Base-by-base conservation (phyloP, 176 grass and related monocot species). In the Oryza australiensis region DNA sequence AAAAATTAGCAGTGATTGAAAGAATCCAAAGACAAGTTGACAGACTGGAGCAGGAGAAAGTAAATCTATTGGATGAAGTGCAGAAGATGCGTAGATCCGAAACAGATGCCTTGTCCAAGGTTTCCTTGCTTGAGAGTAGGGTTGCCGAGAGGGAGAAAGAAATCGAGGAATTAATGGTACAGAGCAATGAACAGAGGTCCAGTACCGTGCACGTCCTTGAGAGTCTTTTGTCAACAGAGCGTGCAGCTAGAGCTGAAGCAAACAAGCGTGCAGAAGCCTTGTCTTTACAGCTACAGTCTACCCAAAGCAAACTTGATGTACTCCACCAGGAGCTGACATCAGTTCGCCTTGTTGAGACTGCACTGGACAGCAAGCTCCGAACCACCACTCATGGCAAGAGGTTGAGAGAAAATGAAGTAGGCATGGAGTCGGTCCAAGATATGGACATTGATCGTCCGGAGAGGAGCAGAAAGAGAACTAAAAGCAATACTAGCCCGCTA, bases 261-360 rank as follows among this genome's bases (percentile, higher is more conserved):
- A 90, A 88, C 74, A 84, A 79, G 40, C 86, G 90, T 62, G 88
- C 93, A 34, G 93, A 95, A 64, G 85, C 75, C 28, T 73, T 95
- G 43, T 95, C 93, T 12, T 80, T 95, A 40, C 90, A 95, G 38
- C 69, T 95, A 68, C 93, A 95, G 72, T 86, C 88, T n/a, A 79
- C 93, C 51, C 93, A 95, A 83, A 80, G 93, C 68, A 95, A 90
- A 90, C 83, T 95, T 41, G 93, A 95, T 81, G 63, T 84, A 37
- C 93, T 95, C 78, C 93, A 95, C 40, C 93, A 95, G 86, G 90
- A 95, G 83, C 46, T 95, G 68, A 92, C 90, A 4, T 92, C 90
- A 12, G 75, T 90, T 78, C 90, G 90, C 62, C 85, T 95, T 74
- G 57, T 77, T 65, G 90, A 95, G 62, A 95, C 90, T 81, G 92